Evolutionary conservation across 2,329 filamentous ascomycete genomes (phyloP), one percentile per base, ranked within the genome.

Genomic region (Cladophialophora immunda): DNA sequence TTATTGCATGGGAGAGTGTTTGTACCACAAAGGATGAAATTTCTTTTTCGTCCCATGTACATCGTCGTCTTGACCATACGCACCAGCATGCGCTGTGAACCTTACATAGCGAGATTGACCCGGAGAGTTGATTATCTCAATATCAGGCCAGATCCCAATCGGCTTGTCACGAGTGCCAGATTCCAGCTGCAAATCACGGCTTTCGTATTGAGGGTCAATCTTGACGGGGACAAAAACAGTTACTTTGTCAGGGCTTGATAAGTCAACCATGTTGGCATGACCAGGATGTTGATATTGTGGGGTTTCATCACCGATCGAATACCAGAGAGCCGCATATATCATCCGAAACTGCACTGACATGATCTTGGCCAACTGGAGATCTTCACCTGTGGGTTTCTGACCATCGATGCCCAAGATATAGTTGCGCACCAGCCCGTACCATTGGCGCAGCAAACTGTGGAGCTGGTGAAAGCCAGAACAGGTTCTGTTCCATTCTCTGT

Each of bases 261-360:
- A 41, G 55, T 27, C 55, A 36, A 58, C 55, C n/a, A 58, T 22
- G 17, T 34, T 58, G 34, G 34, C 55, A 25, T 58, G 55, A 27
- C 34, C 55, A 7, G 55, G 34, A 58, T 27, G 29, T 11, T 58
- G 29, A 38, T 58, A 30, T 32, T 36, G 34, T 6, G 32, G 19
- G 19, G 4, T 38, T 19, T 38, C n/a, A 2, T 58, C 55, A 38
- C 34, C 22, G 32, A 41, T 36, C 22, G 55, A 58, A 17, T 58
- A 38, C 55, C 55, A 58, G 6, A 58, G 55, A 27, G 55, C 55
- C 27, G 30, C 34, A 38, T 58, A 59, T 8, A 59, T 27, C 57
- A 59, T 59, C 29, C 38, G 57, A 59, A 47, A 47, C 38, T 59
- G 57, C 8, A 50, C 22, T n/a, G 38, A 47, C 57, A 59, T 59